Evolutionary conservation across 495 filamentous ascomycete genomes (phyloP).

Genomic region (Amphirosellinia nigrospora): DNA sequence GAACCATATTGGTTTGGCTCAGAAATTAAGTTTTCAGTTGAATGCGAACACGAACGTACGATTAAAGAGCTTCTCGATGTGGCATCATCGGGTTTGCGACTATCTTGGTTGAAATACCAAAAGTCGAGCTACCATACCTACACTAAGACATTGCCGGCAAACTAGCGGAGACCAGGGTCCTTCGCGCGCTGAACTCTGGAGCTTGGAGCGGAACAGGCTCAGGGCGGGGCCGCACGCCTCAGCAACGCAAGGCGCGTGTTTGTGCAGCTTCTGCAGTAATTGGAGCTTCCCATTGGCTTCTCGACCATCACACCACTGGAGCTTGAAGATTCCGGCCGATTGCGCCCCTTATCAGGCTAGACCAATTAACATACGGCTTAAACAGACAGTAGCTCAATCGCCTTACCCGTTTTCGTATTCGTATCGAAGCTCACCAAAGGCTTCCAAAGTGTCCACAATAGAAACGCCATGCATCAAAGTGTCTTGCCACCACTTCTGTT

Average conservation of each 20-base stretch:
- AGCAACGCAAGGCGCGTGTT: background rate
- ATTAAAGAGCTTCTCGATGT: constrained; percentile 11
- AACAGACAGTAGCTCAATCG: constrained; percentile 15
- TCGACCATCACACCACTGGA: constrained; percentile 23
- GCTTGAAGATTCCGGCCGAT: constrained; percentile 1
- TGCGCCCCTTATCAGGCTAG: constrained; percentile 7
- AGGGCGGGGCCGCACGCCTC: constrained; percentile 2
- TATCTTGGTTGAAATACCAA: background rate
- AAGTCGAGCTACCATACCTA: background rate
- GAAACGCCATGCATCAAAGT: background rate
- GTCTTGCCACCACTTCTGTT: constrained; percentile 9
- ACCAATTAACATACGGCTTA: background rate
- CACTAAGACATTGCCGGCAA: background rate
- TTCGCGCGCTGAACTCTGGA: background rate
- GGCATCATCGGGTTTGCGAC: background rate
- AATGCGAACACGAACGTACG: constrained; percentile 27
- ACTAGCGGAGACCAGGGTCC: background rate
- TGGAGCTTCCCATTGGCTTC: constrained; percentile 16
- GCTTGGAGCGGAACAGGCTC: no score
- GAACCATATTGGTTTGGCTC: background rate
- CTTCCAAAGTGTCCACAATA: background rate
- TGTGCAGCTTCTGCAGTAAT: background rate
- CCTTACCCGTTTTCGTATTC: constrained; percentile 28
- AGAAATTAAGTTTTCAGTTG: background rate
- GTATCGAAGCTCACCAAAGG: constrained; percentile 10